phyloP scores from a whole-genome alignment of 2,329 filamentous ascomycete species.

The Acarospora socialis region DNA sequence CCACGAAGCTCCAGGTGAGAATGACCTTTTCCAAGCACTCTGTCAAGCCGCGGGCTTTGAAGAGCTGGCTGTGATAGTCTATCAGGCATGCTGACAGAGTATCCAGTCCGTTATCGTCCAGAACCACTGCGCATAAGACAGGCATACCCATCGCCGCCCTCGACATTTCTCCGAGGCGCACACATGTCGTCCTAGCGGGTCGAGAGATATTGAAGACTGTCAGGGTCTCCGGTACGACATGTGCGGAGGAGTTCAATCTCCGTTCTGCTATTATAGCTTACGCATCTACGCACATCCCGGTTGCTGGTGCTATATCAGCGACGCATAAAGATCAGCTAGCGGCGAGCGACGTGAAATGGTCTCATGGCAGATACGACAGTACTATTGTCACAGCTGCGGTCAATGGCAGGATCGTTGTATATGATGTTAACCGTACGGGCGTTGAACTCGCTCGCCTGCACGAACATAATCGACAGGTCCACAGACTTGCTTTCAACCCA shows the following conservation, averaged over 20 bases:
- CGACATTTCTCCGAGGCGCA: constrained; percentile 48
- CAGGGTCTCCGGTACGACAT: constrained; percentile 40
- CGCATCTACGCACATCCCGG: constrained; percentile 36
- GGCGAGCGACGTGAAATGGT: constrained; percentile 54
- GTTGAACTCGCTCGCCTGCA: constrained; percentile 48
- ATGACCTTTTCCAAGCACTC: too few species aligned
- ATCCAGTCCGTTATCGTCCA: constrained; percentile 32
- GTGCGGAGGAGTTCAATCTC: constrained; percentile 49
- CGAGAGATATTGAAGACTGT: constrained; percentile 54
- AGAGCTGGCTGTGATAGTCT: background rate
- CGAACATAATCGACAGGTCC: constrained; percentile 51
- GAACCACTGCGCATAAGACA: constrained; percentile 48
- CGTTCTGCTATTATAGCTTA: constrained; percentile 45
- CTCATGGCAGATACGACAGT: constrained; percentile 44
- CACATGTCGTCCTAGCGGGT: constrained; percentile 50
- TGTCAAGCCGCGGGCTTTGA: too few species aligned
- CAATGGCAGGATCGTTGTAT: constrained; percentile 51
- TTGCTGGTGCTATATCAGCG: constrained; percentile 28
- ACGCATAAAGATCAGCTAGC: constrained; percentile 45
- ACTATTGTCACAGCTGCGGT: constrained; percentile 50
- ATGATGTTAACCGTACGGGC: constrained; percentile 47
- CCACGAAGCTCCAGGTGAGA: constrained; percentile 12
- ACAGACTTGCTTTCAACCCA: constrained; percentile 51
- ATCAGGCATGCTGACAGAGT: background rate
- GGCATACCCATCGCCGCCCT: constrained; percentile 48